Evolutionary conservation across 352 stramenopile genomes (phyloP).

Genomic region (Plasmopara muralis): DNA sequence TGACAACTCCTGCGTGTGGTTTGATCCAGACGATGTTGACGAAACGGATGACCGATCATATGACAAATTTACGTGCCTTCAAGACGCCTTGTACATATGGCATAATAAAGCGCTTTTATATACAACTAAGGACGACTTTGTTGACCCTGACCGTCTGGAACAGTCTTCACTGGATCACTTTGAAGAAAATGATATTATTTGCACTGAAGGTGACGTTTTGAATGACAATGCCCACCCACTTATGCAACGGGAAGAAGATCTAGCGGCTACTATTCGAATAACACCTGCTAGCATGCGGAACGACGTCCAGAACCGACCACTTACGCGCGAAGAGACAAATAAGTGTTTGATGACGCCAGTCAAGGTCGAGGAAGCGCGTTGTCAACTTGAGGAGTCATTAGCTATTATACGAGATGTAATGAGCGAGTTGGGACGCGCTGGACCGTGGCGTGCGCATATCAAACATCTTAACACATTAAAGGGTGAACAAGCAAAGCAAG

Average conservation of each 20-base stretch:
- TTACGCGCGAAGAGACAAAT: slow-evolving; percentile 29
- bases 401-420: slow-evolving; percentile 41
- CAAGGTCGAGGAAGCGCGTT: slow-evolving; percentile 23
- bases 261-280: slow-evolving; percentile 29
- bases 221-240: slow-evolving; percentile 1
- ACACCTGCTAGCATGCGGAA: slow-evolving; percentile 42
- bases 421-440: slow-evolving; percentile 47
- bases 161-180: slow-evolving; percentile 5
- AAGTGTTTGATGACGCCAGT: slow-evolving; percentile 25
- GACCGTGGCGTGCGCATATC: slow-evolving; percentile 53
- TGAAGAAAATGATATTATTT: slow-evolving; percentile 10
- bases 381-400: slow-evolving; percentile 45
- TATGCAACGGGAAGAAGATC: slow-evolving; percentile 22
- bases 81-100: slow-evolving; percentile 70
- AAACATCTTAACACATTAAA: slow-evolving; percentile 62
- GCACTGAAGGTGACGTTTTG: background rate
- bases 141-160: slow-evolving; percentile 7
- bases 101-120: slow-evolving; percentile 57
- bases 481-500: slow-evolving; percentile 43
- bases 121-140: slow-evolving; percentile 47
- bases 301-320: slow-evolving; percentile 27
- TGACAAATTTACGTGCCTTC: slow-evolving; percentile 78
- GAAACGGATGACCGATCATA: slow-evolving; percentile 48
- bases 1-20: slow-evolving; percentile 55
- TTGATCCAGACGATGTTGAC: slow-evolving; percentile 44